Evolutionary conservation across 2,329 filamentous ascomycete species (phyloP), one percentile per base, ranked within the genome.

Genomic region (Penicillium sp.): DNA sequence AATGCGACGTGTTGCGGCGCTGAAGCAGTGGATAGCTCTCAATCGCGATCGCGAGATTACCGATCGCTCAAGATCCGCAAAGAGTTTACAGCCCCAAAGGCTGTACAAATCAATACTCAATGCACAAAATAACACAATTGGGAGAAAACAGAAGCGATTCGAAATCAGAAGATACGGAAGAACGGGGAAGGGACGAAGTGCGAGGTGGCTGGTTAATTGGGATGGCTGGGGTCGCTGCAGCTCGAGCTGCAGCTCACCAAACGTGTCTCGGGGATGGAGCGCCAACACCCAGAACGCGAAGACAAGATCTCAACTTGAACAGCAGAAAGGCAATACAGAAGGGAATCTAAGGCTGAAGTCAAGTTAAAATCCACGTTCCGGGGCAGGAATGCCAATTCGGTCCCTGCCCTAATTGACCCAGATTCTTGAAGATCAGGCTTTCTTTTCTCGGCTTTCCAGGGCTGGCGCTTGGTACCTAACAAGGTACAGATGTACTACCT

Each of bases 121-220:
- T 32, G 39, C 52, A 41, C 42, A 44, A 18, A 32, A 29, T 46
- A 53, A 51, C 30, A 8, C 36, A 56, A 38, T 47, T 53, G 47
- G 43, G 45, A 49, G 36, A 18, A 42, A 29, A 19, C 10, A 23
- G 36, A 41, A 16, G 32, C 30, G n/a, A 43, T 46, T 41, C 34
- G 41, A 56, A 50, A 50, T 48, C 14, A 23, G 36, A 53, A 45
- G 58, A 55, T 47, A 40, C 44, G 41, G 36, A 55, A 56, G 55
- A 47, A 55, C 51, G 47, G 56, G 36, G 54, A 58, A 50, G 52
- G 49, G 51, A 53, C 6, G 46, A 44, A 60, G 59, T 44, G 39
- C 29, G 54, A 54, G 59, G 68, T 69, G 69, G 69, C 68, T 72
- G 69, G 69, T 65, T 68, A 74, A 74, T 69, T 72, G 56, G 55